phyloP scores from a whole-genome alignment of 2,329 filamentous ascomycete genomes.

The Verticillium nubilum region DNA sequence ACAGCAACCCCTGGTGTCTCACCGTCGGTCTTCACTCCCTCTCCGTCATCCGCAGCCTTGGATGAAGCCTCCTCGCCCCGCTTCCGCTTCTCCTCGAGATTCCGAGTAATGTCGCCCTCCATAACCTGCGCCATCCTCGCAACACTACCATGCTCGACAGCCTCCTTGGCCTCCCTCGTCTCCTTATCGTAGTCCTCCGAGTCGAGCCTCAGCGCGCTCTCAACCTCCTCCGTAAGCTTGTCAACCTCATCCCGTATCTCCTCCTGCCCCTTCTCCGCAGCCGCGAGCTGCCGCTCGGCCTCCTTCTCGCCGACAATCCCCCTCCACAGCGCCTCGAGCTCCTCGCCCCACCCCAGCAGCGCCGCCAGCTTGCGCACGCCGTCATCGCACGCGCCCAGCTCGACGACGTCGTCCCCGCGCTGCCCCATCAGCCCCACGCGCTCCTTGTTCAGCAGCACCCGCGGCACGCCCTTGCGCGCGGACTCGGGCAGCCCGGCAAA shows the following conservation, averaged over 20 bases:
- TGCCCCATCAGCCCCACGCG: slow-evolving; percentile 73
- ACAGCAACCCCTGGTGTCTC: not conserved
- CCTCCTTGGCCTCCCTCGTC: not conserved
- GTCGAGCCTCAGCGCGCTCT: slow-evolving; percentile 23
- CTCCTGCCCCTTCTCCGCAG: slow-evolving; percentile 22
- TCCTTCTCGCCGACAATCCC: slow-evolving; percentile 57
- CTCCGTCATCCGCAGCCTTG: not conserved
- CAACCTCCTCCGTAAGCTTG: slow-evolving; percentile 29
- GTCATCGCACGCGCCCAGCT: slow-evolving; percentile 77
- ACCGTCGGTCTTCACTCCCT: not conserved
- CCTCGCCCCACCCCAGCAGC: slow-evolving; percentile 77
- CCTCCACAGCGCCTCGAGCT: slow-evolving; percentile 74
- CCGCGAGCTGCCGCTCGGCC: slow-evolving; percentile 41
- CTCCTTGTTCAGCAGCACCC: slow-evolving; percentile 85
- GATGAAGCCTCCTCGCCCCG: not conserved
- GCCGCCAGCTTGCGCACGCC: slow-evolving; percentile 75
- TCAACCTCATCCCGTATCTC: slow-evolving; percentile 39
- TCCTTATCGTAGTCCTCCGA: slow-evolving; percentile 14
- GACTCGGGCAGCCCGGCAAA: slow-evolving; percentile 76
- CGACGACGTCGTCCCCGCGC: slow-evolving; percentile 75
- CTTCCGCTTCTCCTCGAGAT: not conserved
- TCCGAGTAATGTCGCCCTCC: not conserved
- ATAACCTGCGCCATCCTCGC: not conserved
- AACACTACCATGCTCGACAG: not conserved
- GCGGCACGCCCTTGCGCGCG: slow-evolving; percentile 57